These are phyloP conservation scores for Tremella mesenterica DNA, from an alignment of 768 basidiomycete genomes.

Conservation along the genomic window DNA sequence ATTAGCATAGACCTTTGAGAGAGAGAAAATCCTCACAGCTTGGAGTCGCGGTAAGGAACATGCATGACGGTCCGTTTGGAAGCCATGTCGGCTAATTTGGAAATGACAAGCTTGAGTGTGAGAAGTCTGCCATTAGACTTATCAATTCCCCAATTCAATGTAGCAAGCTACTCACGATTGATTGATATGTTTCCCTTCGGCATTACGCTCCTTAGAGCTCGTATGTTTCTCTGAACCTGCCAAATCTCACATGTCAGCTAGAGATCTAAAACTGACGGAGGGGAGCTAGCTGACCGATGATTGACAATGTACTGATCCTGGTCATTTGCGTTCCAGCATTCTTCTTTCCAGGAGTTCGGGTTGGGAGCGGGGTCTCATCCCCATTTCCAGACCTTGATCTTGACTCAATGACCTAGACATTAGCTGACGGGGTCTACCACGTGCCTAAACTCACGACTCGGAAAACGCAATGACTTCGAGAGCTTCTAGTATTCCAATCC, in stretches of 20 bases:
- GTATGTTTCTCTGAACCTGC: slow-evolving; percentile 96
- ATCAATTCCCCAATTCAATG: background rate
- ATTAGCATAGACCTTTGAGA: background rate
- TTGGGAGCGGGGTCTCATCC: slow-evolving; percentile 47
- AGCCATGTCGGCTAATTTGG: slow-evolving; percentile 74
- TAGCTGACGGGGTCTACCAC: background rate
- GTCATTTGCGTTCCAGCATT: slow-evolving; percentile 37
- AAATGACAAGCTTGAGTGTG: slow-evolving; percentile 85
- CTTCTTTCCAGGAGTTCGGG: slow-evolving; percentile 24
- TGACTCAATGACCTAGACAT: slow-evolving; percentile 60
- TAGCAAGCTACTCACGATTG: slow-evolving; percentile 43
- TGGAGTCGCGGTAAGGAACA: slow-evolving; percentile 90
- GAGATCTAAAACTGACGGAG: no score
- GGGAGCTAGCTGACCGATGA: slow-evolving; percentile 26
- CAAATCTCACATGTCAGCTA: slow-evolving; percentile 50
- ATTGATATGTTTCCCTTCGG: slow-evolving; percentile 95
- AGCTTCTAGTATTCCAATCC: slow-evolving; percentile 97
- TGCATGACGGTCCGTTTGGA: slow-evolving; percentile 58
- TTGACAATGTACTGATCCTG: slow-evolving; percentile 39
- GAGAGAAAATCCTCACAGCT: slow-evolving; percentile 49
- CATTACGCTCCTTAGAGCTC: slow-evolving; percentile 86
- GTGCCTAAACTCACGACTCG: slow-evolving; percentile 55
- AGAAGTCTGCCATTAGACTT: slow-evolving; percentile 55
- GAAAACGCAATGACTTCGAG: slow-evolving; percentile 89
- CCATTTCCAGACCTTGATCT: slow-evolving; percentile 48